Evolutionary conservation across 768 basidiomycete species (phyloP), one percentile per base, ranked within the genome.

Genomic region (Pleurotus tuoliensis): DNA sequence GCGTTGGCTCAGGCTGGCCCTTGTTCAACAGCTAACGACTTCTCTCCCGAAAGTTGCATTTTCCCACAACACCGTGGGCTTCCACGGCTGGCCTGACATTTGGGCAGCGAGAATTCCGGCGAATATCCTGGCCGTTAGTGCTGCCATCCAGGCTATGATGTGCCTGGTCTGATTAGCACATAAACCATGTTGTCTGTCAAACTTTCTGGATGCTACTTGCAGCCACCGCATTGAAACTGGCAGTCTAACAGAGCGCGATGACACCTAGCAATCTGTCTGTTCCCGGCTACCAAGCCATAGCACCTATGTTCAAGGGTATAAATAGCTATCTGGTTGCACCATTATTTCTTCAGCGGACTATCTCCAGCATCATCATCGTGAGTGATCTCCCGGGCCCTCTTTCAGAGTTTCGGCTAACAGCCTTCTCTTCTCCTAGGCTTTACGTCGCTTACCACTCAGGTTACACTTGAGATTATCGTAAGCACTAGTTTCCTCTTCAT

Each of bases 351-450:
- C 51, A 53, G 51, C 51, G 51, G 51, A 53, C 51, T 13, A 40
- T 47, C 24, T 53, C 51, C 51, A 53, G 51, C 51, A 53, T 53
- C 39, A 52, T 52, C 51, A 34, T 44, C 41, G 51, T 53, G 24
- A 30, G 51, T 53, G 13, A 27, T 41, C 30, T 34, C 30, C 11
- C 11, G 30, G 30, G 4, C 9, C 9, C 30, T 34, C 30, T 9
- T 34, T 34, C 30, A 34, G 30, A 34, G 30, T 34, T 34, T 34
- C 30, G 30, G 11, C 30, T 34, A 11, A 34, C 30, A 11, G 30
- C 3, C 30, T 37, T 30, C 27, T 50, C 27, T n/a, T 50, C 25
- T 24, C 15, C 39, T 53, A 53, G 51, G 38, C 51, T 53, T 39
- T 41, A 34, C 37, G 51, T 53, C 51, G 51, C 51, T 40, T 53